Evolutionary conservation across 2,329 filamentous ascomycete genomes (phyloP), one percentile per base, ranked within the genome.

Genomic region (Teratosphaeria pseudoeucalypti): DNA sequence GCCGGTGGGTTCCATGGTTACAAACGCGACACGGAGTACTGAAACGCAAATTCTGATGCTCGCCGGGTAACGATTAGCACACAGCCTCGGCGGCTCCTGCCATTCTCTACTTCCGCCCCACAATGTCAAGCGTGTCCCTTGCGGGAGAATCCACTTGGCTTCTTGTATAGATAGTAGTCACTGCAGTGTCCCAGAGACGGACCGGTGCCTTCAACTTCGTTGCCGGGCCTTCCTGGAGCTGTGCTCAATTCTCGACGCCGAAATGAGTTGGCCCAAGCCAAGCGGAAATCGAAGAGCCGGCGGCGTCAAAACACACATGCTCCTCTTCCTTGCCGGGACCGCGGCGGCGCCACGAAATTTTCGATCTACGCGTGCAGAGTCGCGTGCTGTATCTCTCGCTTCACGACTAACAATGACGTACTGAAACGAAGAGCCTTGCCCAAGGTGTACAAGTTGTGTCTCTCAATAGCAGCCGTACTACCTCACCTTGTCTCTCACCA

Each of bases 261-360:
- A 47, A 52, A 49, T 34, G 54, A 59, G 26, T 23, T 49, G 39
- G 29, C 26, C 55, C 23, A 16, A 54, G 34, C 54, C 54, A 57
- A 29, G 43, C 54, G 19, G 58, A 56, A 43, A 47, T 59, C 58
- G 52, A 54, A 59, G 54, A 52, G 58, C 27, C 54, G 47, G 26
- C 32, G 37, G 37, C 37, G 37, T 43, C 11, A 12, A 43, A 14
- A 43, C 10, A 43, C 37, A 43, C 37, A 43, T 29, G 14, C 52
- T 26, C 32, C 19, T 49, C 39, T 32, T 53, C 52, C 52, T 53
- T 53, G 52, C 52, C 37, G 37, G 26, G 23, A 32, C 52, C 29
- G 29, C 52, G 52, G 23, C 52, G 53, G 27, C 53, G 53, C 53
- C 53, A 54, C 53, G 26, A 54, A 54, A 54, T 54, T 54, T 54